Evolutionary conservation across 2,329 filamentous ascomycete genomes (phyloP).

Genomic region (Cryphonectria radicalis): DNA sequence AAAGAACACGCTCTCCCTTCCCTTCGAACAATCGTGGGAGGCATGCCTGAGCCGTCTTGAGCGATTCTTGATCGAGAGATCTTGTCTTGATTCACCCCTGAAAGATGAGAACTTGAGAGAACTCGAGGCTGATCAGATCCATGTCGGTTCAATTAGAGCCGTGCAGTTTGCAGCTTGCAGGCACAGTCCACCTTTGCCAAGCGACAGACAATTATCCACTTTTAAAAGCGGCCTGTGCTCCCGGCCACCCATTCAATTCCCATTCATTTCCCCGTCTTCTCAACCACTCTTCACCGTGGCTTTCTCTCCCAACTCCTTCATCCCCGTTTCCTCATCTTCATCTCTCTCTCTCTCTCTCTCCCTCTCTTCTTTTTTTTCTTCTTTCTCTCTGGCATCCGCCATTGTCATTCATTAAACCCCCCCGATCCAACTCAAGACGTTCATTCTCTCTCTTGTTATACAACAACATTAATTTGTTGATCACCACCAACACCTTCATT

Average conservation of each 20-base stretch:
- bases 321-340: constrained; percentile 1
- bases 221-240: constrained; percentile 31
- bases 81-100: constrained; percentile 31
- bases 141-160: constrained; percentile 31
- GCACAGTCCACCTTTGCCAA: constrained; percentile 25
- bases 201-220: constrained; percentile 22
- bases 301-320: background rate
- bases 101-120: constrained; percentile 28
- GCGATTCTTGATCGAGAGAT: constrained; percentile 24
- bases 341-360: constrained; percentile 32
- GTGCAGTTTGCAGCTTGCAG: constrained; percentile 28
- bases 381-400: constrained; percentile 52
- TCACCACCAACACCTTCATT: constrained; percentile 47
- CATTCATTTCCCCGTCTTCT: constrained; percentile 26
- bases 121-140: constrained; percentile 31
- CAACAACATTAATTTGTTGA: background rate
- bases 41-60: constrained; percentile 27
- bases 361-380: no score
- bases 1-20: constrained; percentile 34
- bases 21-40: constrained; percentile 28
- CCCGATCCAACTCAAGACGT: constrained; percentile 34
- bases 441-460: constrained; percentile 44
- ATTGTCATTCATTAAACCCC: constrained; percentile 60
- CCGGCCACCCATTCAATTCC: constrained; percentile 30
- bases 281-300: constrained; percentile 20